Percentiles rank a stretch among this genome's conserved stretches.
Evolutionary conservation across 2,329 filamentous ascomycete genomes (phyloP).

Genomic region (Pestalotiopsis sp.): DNA sequence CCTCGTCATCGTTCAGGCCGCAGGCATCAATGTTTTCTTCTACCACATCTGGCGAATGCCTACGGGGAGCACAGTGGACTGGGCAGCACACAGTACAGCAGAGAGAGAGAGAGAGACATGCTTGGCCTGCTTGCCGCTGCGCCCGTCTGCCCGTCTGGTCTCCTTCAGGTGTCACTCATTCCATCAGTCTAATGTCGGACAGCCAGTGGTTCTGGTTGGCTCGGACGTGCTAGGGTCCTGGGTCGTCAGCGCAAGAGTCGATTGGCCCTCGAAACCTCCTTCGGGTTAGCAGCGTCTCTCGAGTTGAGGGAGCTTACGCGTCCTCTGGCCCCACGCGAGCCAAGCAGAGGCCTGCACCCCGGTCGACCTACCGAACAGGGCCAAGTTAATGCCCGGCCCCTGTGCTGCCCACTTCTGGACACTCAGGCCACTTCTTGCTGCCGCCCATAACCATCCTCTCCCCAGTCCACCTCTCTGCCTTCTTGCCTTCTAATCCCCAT

Average conservation of each 20-base stretch:
- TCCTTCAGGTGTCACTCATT: neutral
- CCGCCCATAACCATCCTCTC: constrained; percentile 10
- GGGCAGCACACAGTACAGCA: neutral
- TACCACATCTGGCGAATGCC: no score
- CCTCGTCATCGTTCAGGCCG: constrained; percentile 15
- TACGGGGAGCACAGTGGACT: neutral
- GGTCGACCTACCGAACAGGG: constrained; percentile 15
- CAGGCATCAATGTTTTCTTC: constrained; percentile 3
- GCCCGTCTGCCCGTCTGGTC: neutral
- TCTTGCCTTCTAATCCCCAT: constrained; percentile 4
- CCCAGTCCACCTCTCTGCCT: constrained; percentile 7
- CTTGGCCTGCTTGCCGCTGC: neutral
- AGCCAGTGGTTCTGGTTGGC: constrained; percentile 8
- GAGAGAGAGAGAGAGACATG: neutral
- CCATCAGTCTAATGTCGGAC: neutral
- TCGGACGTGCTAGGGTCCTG: constrained; percentile 2
- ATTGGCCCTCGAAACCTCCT: constrained; percentile 3
- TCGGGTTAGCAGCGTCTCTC: neutral
- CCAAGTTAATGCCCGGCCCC: constrained; percentile 12
- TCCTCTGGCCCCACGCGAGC: constrained; percentile 11
- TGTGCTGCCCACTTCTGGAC: constrained; percentile 13
- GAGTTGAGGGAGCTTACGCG: constrained; percentile 14
- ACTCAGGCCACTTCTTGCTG: constrained; percentile 12
- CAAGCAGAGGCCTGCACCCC: constrained; percentile 9
- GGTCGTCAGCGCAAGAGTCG: neutral